Evolutionary conservation across 371 early-diverging fungal genomes (phyloP).

Genomic region (Dinochytrium kinnereticum): DNA sequence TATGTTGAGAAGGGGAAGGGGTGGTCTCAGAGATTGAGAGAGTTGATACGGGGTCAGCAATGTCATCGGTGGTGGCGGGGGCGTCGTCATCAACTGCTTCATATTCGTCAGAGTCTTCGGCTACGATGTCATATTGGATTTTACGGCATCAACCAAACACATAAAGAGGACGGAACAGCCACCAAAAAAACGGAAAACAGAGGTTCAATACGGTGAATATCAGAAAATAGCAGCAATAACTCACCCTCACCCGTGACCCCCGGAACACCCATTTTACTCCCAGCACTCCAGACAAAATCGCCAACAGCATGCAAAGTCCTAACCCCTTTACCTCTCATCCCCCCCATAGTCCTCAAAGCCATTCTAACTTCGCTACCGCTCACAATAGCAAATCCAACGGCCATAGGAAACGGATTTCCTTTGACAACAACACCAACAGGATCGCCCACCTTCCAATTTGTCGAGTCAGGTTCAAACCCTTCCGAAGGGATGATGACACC

Average conservation of each 20-base stretch:
- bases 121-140: neutral
- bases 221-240: neutral
- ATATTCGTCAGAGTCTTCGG: neutral
- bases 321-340: constrained; percentile 42
- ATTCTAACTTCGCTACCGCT: constrained; percentile 24
- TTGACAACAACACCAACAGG: constrained; percentile 29
- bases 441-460: constrained; percentile 21
- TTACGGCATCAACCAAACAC: constrained; percentile 3
- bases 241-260: neutral
- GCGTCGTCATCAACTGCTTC: constrained; percentile 7
- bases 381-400: constrained; percentile 35
- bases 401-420: constrained; percentile 39
- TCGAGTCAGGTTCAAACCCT: constrained; percentile 26
- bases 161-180: neutral
- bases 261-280: constrained; percentile 13
- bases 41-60: neutral
- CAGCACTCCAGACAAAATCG: constrained; percentile 41
- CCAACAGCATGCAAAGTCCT: constrained; percentile 33
- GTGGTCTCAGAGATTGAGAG: neutral
- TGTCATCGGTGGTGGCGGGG: neutral
- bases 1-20: neutral
- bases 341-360: neutral
- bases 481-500: constrained; percentile 38
- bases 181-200: neutral
- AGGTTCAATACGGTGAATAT: too few species aligned